Base-by-base conservation (phyloP, 768 basidiomycete species). In the Macrolepiota fuliginosa region DNA sequence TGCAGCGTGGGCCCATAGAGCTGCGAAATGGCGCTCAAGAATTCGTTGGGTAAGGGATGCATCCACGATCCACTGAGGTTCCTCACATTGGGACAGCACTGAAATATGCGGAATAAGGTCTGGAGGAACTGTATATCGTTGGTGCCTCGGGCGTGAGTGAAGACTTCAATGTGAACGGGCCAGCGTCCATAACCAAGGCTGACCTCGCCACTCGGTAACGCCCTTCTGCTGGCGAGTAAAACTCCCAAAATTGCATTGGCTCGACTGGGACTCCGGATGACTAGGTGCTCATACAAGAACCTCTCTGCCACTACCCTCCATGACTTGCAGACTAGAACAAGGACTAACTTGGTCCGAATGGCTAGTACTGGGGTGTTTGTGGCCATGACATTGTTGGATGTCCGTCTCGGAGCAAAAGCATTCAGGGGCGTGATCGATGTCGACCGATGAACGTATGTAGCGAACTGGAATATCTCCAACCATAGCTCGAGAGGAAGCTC, bases 391-490 rank as follows among this genome's bases (percentile, higher is more conserved):
- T 80, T 78, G 57, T 73, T 76, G 0, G 79, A 78, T 2, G 73
- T 68, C 54, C 73, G 75, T 62, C 73, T 75, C 22, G 72, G 70
- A 7, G 69, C 67, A 66, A 85, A 84, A 5, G 84, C 81, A 68
- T 83, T 76, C 53, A 79, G 65, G 9, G 80, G 80, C 22, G 72
- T 72, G 63, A 84, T 73, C 35, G 79, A 75, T 49, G 75, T 72
- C 47, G 79, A 70, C 7, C 71, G 72, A 63, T 81, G 78, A 54
- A 81, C 72, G 67, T 82, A 78, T 15, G 82, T 83, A 4, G 81
- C 79, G 67, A 82, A 83, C 58, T 82, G 77, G 68, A 85, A 83
- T 39, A 85, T 85, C 63, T 84, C 83, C 19, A 82, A 73, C 80
- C 81, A 83, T 40, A 85, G 66, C 62, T 85, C 83, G 17, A 76